Conservation (phyloP, 257 asterid species). For the Solanum habrochaites region DNA sequence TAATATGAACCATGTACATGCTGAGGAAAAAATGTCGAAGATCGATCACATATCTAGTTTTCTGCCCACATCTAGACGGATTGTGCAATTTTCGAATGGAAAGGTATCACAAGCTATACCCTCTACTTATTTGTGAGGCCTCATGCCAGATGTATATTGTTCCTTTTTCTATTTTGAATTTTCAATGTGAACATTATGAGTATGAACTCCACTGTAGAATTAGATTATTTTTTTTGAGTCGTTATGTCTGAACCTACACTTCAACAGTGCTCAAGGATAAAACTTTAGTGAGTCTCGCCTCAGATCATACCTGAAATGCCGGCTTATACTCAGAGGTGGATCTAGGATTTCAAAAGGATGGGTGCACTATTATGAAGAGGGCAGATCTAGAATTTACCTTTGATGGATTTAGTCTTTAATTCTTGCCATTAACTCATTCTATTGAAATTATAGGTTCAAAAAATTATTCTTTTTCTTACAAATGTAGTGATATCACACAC, state of each 20-base stretch:
- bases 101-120: constrained; percentile 34
- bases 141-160: not conserved
- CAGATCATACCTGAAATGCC: not conserved
- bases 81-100: constrained; percentile 86
- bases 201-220: not conserved
- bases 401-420: not conserved
- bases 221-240: not conserved
- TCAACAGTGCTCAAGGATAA: not conserved
- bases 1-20: constrained; percentile 11
- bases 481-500: not conserved
- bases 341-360: not conserved
- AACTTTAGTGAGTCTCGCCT: not conserved
- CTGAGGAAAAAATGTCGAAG: constrained; percentile 16
- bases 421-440: not conserved
- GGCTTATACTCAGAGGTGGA: not conserved
- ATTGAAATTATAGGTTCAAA: not conserved
- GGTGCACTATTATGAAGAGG: not conserved
- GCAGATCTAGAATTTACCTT: not conserved
- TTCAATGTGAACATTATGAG: not conserved
- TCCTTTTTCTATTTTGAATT: not conserved
- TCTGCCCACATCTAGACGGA: constrained; percentile 88
- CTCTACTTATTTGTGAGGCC: not conserved
- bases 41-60: constrained; percentile 60
- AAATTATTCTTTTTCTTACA: not conserved
- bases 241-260: not conserved